These are phyloP conservation scores for Medicago ruthenica DNA, from an alignment of 306 rosid species.

Conservation along the genomic window DNA sequence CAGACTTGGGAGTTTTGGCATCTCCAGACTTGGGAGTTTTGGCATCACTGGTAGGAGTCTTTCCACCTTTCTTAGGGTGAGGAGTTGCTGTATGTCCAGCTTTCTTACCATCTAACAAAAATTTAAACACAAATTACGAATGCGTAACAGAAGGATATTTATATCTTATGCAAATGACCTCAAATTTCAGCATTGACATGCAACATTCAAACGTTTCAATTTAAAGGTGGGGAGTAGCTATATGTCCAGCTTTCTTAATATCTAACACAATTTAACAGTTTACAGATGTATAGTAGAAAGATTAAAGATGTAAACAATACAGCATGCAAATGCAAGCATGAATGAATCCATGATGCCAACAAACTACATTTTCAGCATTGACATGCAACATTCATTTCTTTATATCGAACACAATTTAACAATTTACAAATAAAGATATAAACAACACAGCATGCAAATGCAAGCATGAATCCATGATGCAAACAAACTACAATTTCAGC, in stretches of 20 bases:
- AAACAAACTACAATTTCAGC: background rate
- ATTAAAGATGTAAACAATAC: no score
- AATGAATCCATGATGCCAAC: background rate
- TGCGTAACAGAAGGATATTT: background rate
- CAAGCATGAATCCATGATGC: background rate
- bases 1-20: conserved; percentile 70
- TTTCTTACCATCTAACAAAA: conserved; percentile 67
- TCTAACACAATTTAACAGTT: no score
- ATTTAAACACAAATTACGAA: background rate
- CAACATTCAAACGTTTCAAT: no score
- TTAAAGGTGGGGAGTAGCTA: no score
- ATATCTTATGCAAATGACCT: background rate
- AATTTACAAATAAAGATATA: no score
- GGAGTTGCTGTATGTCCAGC: conserved; percentile 73
- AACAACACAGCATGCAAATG: no score
- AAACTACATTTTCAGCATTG: background rate
- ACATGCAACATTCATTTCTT: no score
- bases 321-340: no score
- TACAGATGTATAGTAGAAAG: no score
- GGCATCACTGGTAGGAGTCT: conserved; percentile 52
- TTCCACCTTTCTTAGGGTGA: conserved; percentile 78
- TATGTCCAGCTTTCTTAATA: no score
- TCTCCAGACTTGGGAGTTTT: conserved; percentile 59
- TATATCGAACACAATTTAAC: no score
- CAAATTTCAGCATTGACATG: background rate